Percentiles rank a stretch among this genome's conserved stretches.
phyloP scores from a whole-genome alignment of 163 green algal genomes.

The Prototheca stagnorum region DNA sequence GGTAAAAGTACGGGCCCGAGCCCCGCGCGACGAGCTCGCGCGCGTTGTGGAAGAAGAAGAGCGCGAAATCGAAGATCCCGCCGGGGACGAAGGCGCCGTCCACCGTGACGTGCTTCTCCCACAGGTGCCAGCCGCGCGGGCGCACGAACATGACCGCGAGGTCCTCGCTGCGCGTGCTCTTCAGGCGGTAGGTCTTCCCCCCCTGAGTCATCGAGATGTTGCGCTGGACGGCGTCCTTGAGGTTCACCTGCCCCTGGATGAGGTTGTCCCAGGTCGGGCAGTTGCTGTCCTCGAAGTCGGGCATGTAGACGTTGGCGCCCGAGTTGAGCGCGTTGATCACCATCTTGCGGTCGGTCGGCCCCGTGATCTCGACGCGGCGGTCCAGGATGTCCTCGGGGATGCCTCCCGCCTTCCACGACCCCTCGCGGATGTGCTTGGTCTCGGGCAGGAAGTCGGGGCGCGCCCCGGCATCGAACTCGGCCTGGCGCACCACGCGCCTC shows the following conservation, averaged over 20 bases:
- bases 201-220: conserved; percentile 39
- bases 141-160: conserved; percentile 28
- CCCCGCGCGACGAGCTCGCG: conserved; percentile 22
- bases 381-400: conserved; percentile 55
- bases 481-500: conserved; percentile 36
- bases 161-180: conserved; percentile 5
- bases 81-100: conserved; percentile 41
- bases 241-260: conserved; percentile 65
- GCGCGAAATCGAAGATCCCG: conserved; percentile 69
- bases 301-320: conserved; percentile 67
- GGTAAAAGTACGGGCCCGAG: conserved; percentile 66
- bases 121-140: conserved; percentile 74
- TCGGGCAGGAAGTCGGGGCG: conserved; percentile 31
- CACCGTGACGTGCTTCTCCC: conserved; percentile 67
- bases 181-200: conserved; percentile 30
- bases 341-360: conserved; percentile 78
- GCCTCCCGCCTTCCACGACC: conserved; percentile 45
- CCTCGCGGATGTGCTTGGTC: conserved; percentile 23
- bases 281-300: conserved; percentile 73
- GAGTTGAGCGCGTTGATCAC: conserved; percentile 72
- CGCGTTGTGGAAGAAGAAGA: conserved; percentile 81
- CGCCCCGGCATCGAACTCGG: conserved; percentile 38
- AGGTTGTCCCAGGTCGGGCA: conserved; percentile 59
- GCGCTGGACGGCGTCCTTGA: conserved; percentile 50
- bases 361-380: conserved; percentile 75